Evolutionary conservation across 352 stramenopile species (phyloP).

Genomic region (Phytophthora boehmeriae): DNA sequence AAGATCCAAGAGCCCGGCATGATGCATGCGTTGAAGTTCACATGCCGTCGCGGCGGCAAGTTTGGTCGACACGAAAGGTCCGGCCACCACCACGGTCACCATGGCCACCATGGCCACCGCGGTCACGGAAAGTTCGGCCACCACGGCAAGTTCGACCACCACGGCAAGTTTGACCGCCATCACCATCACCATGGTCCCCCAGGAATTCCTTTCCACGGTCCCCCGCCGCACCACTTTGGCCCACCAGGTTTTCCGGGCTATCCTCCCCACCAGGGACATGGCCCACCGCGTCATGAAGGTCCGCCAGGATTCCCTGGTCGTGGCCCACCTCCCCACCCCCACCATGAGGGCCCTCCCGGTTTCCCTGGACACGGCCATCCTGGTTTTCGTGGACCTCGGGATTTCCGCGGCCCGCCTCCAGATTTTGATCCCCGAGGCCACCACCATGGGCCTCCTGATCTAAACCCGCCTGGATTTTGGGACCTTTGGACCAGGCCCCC

Average conservation of each 20-base stretch:
- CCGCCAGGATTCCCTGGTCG: constrained; percentile 9
- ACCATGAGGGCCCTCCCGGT: constrained; percentile 3
- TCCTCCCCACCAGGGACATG: not conserved
- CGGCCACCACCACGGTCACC: constrained; percentile 12
- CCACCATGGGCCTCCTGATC: constrained; percentile 13
- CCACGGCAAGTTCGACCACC: constrained; percentile 9
- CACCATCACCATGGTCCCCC: constrained; percentile 7
- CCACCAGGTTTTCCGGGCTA: constrained; percentile 14
- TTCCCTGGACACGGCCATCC: constrained; percentile 4
- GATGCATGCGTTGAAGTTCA: constrained; percentile 37
- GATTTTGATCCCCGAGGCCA: constrained; percentile 14
- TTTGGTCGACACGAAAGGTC: constrained; percentile 18
- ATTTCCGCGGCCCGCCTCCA: constrained; percentile 5
- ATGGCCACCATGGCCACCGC: constrained; percentile 6
- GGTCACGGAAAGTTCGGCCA: constrained; percentile 19
- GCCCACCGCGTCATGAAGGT: not conserved
- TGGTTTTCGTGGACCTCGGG: constrained; percentile 5
- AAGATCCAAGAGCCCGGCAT: constrained; percentile 45
- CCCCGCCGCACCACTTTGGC: constrained; percentile 10
- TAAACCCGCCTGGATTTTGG: constrained; percentile 13
- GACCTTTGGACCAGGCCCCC: too few species aligned
- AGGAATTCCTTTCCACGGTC: constrained; percentile 11
- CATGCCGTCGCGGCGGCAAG: constrained; percentile 33
- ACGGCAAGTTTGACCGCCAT: constrained; percentile 14
- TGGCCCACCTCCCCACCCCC: constrained; percentile 5